Conservation (phyloP, 805 yeast genomes). For the Candida vaughaniae region DNA sequence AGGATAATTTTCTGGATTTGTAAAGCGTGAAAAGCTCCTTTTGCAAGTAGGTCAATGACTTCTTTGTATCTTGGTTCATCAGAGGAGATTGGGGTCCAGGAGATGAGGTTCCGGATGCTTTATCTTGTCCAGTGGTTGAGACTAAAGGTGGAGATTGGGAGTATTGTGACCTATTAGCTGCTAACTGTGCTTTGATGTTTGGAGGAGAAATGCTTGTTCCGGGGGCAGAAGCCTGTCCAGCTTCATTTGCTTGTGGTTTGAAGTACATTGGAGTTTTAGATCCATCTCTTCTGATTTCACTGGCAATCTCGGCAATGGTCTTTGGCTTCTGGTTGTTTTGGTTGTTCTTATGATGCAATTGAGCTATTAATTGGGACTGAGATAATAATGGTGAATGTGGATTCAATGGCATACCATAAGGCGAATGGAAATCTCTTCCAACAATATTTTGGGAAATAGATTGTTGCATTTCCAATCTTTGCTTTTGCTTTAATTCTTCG, state of each 20-base stretch:
- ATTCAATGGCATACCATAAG: conserved; percentile 21
- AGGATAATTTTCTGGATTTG: conserved; percentile 66
- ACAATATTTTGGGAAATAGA: conserved; percentile 22
- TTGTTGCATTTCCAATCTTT: conserved; percentile 32
- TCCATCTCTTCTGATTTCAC: conserved; percentile 38
- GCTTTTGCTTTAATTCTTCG: conserved; percentile 51
- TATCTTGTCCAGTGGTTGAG: conserved; percentile 1
- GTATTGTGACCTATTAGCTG: conserved; percentile 40
- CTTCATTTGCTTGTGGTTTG: conserved; percentile 22
- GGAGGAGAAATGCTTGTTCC: conserved; percentile 8
- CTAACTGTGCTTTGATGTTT: conserved; percentile 45
- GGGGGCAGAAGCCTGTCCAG: conserved; percentile 1
- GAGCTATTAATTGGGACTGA: conserved; percentile 21
- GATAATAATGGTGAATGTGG: conserved; percentile 15
- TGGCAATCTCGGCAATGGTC: conserved; percentile 43
- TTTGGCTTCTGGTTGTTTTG: conserved; percentile 29
- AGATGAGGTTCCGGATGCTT: conserved; percentile 14
- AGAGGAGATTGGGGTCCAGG: conserved; percentile 18
- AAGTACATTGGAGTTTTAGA: conserved; percentile 35
- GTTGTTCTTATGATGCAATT: conserved; percentile 18
- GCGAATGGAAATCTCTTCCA: conserved; percentile 24
- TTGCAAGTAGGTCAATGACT: conserved; percentile 79
- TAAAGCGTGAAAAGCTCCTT: conserved; percentile 81
- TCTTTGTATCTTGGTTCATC: conserved; percentile 60
- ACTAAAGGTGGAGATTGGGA: conserved; percentile 17